Percentiles rank a stretch among this genome's conserved stretches.
Evolutionary conservation across 176 grass and related monocot genomes (phyloP).

Genomic region (Otatea glauca): DNA sequence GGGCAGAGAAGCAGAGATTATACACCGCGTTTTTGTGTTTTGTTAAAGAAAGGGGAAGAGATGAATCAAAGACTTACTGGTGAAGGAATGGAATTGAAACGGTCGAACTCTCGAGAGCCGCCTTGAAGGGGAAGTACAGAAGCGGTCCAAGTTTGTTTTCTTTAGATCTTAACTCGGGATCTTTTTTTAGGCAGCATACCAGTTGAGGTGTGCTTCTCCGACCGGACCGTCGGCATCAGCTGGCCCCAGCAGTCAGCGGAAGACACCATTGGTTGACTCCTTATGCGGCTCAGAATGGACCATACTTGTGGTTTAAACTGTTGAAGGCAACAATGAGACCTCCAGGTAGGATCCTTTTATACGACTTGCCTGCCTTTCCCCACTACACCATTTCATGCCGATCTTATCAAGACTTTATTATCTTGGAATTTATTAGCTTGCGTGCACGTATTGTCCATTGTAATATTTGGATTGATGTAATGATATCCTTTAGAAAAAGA

Average conservation of each 20-base stretch:
- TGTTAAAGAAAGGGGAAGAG: neutral
- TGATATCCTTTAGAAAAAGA: neutral
- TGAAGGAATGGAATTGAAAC: conserved; percentile 40
- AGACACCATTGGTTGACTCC: neutral
- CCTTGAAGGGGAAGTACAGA: conserved; percentile 19
- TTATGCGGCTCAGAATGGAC: neutral
- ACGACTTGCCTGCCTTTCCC: neutral
- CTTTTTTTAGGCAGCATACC: neutral
- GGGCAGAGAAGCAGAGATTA: conserved; percentile 31
- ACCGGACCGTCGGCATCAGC: neutral
- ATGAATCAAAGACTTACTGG: conserved; percentile 29
- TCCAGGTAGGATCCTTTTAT: conserved; percentile 5
- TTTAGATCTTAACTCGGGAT: neutral
- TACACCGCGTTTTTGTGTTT: conserved; percentile 8
- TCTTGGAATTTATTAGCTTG: conserved; percentile 24
- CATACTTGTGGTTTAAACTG: neutral
- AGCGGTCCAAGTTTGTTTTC: conserved; percentile 12
- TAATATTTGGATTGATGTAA: conserved; percentile 10
- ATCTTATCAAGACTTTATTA: neutral
- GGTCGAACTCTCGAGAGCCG: conserved; percentile 32
- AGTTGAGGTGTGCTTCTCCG: conserved; percentile 35
- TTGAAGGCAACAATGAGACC: neutral
- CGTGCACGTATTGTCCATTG: conserved; percentile 37
- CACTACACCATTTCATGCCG: neutral
- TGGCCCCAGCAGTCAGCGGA: conserved; percentile 38